A percentile compares a stretch with the other conserved stretches of the same genome.
phyloP scores from a whole-genome alignment of 2,329 filamentous ascomycete species.

The Blumeriella jaapii region DNA sequence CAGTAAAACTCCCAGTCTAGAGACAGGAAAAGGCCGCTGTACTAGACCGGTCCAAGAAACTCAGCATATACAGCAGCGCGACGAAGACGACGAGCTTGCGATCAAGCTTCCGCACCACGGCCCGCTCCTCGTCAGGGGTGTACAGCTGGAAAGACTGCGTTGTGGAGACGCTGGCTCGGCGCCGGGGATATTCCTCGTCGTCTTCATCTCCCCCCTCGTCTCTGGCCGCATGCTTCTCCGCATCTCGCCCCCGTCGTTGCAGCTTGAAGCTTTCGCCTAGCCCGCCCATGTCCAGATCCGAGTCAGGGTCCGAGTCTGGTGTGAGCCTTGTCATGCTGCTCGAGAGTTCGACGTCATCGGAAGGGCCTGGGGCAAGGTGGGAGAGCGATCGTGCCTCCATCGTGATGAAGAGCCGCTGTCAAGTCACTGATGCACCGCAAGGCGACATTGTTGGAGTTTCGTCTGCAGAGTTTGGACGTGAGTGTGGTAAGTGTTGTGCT shows the following conservation, averaged over 20 bases:
- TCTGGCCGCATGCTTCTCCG: constrained; percentile 6
- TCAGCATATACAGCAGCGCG: constrained; percentile 70
- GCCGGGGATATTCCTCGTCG: constrained; percentile 11
- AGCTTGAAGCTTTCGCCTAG: constrained; percentile 18
- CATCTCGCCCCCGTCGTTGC: constrained; percentile 3
- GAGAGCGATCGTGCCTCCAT: constrained; percentile 10
- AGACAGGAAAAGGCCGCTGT: constrained; percentile 21
- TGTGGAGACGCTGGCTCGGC: constrained; percentile 23
- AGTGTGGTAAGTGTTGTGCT: too few relatives aligned
- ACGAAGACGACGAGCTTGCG: constrained; percentile 68
- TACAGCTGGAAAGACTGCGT: constrained; percentile 39
- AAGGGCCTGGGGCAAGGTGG: constrained; percentile 2
- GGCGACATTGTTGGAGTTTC: too few relatives aligned
- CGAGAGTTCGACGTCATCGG: constrained; percentile 13
- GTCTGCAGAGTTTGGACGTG: too few relatives aligned
- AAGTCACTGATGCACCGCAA: too few relatives aligned
- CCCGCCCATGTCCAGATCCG: constrained; percentile 15
- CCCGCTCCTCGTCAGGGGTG: constrained; percentile 58
- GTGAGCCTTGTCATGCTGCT: constrained; percentile 19
- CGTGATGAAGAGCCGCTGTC: background rate
- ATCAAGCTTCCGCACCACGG: constrained; percentile 66
- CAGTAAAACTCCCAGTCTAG: constrained; percentile 1
- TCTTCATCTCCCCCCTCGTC: constrained; percentile 10
- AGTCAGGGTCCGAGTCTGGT: constrained; percentile 21
- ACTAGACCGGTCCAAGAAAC: constrained; percentile 81